Percentiles rank a stretch among this genome's conserved stretches.
Evolutionary conservation across 306 rosid genomes (phyloP).

Genomic region (Acacia crassicarpa): DNA sequence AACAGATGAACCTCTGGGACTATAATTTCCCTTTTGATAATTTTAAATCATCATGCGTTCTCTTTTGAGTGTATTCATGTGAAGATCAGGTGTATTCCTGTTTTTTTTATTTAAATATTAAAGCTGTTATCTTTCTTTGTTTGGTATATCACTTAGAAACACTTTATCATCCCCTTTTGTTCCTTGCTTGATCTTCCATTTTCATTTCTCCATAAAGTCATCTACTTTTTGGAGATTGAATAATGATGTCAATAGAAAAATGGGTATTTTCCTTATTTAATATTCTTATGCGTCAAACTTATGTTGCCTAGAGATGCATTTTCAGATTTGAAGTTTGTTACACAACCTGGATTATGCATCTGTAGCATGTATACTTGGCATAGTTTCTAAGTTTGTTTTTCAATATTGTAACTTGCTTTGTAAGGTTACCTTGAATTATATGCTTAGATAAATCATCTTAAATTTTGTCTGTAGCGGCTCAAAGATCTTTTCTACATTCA

Average conservation of each 20-base stretch:
- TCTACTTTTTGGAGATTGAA: background rate
- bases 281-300: background rate
- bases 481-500: slow-evolving; percentile 87
- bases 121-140: background rate
- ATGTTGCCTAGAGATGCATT: background rate
- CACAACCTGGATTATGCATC: background rate
- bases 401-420: slow-evolving; percentile 1
- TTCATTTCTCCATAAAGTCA: background rate
- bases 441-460: slow-evolving; percentile 3
- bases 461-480: slow-evolving; percentile 63
- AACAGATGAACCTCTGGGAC: background rate
- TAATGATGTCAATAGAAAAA: background rate
- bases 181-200: background rate
- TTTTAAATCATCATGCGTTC: background rate
- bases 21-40: background rate
- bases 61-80: background rate
- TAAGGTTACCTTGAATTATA: background rate
- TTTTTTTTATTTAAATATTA: background rate
- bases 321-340: background rate
- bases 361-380: background rate
- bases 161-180: background rate
- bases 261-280: background rate
- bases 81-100: background rate
- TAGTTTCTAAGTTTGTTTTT: slow-evolving; percentile 2
- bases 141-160: background rate